These are phyloP conservation scores for Hyaloraphidium curvatum DNA, from an alignment of 192 early-diverging fungal species.

Conservation along the genomic window DNA sequence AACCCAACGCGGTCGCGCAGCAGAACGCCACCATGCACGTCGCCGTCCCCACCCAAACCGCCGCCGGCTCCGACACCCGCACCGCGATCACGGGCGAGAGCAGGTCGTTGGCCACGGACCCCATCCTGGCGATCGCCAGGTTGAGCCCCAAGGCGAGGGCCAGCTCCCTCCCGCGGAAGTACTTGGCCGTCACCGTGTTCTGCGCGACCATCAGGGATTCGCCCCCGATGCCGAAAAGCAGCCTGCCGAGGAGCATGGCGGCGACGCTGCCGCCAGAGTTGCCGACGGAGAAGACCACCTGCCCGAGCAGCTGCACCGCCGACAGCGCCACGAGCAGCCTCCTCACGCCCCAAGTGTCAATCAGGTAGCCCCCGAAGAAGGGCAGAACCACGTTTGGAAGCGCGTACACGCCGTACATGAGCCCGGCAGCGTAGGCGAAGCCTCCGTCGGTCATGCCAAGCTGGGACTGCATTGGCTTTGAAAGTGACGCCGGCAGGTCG, in stretches of 20 bases:
- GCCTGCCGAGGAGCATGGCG: constrained; percentile 16
- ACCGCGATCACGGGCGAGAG: constrained; percentile 25
- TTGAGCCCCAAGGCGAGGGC: constrained; percentile 31
- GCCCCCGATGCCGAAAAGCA: constrained; percentile 35
- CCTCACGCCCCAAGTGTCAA: constrained; percentile 22
- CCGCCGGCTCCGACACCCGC: constrained; percentile 15
- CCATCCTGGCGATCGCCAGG: constrained; percentile 18
- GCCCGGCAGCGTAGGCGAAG: constrained; percentile 22
- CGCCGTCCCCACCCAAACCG: constrained; percentile 26
- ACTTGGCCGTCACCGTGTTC: constrained; percentile 26
- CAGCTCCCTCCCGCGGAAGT: constrained; percentile 31
- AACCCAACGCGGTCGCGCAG: constrained; percentile 7
- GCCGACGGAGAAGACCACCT: constrained; percentile 26
- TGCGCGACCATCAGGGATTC: constrained; percentile 27
- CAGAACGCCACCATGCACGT: constrained; percentile 23
- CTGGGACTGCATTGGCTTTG: background rate
- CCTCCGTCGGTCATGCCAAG: constrained; percentile 4
- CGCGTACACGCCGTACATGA: constrained; percentile 35
- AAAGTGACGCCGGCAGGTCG: constrained; percentile 1
- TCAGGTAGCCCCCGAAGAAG: constrained; percentile 27
- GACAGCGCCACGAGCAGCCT: constrained; percentile 19
- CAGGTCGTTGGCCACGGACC: constrained; percentile 34
- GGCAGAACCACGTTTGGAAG: constrained; percentile 41
- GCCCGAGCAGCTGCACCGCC: constrained; percentile 15
- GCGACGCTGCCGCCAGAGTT: constrained; percentile 8